Base-by-base conservation (phyloP, 805 yeast genomes). In the Yarrowia hollandica region DNA sequence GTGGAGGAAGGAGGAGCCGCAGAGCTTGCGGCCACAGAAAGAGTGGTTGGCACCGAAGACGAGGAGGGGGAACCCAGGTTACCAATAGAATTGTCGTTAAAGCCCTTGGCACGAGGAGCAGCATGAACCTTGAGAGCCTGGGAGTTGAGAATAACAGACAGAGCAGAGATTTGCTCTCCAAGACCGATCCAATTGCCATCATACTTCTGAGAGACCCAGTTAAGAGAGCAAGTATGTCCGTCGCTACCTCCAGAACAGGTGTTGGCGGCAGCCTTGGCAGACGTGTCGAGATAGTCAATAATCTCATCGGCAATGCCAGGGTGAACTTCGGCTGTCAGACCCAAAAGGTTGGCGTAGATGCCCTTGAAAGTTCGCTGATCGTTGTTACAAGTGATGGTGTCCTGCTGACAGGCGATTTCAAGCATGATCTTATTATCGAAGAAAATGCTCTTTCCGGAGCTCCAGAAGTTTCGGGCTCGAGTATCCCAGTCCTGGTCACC, bases 141-240 rank as follows among this genome's bases (percentile, higher is more conserved):
- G 70, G 35, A 79, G 66, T 75, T 75, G 59, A 79, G 80, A 31
- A 86, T 76, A 2, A 79, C 77, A 63, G 88, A 95, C 42, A 88
- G 73, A 0, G 96, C 95, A 26, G 82, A 74, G 78, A 87, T 84
- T 71, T 89, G 96, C 71, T 90, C 96, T 52, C 96, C 96, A 31
- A 89, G 77, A 1, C 96, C 96, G 64, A 80, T 87, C 82, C 86
- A 86, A 4, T 79, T 76, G 12, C 44, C 44, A 19, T 52, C 58
- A 26, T 35, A 52, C 26, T 14, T 9, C 33, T 72, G 72, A n/a
- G 65, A 61, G 12, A 78, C 68, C 96, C 96, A 89, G 70, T 84
- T 75, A 56, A 78, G 70, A 48, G 96, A 96, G 73, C 96, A 90
- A 0, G 96, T 89, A 64, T 84, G 83, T 8, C 86, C 86, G 68